Base-by-base conservation (phyloP, 345 rosid species). In the Melastoma malabathricum region DNA sequence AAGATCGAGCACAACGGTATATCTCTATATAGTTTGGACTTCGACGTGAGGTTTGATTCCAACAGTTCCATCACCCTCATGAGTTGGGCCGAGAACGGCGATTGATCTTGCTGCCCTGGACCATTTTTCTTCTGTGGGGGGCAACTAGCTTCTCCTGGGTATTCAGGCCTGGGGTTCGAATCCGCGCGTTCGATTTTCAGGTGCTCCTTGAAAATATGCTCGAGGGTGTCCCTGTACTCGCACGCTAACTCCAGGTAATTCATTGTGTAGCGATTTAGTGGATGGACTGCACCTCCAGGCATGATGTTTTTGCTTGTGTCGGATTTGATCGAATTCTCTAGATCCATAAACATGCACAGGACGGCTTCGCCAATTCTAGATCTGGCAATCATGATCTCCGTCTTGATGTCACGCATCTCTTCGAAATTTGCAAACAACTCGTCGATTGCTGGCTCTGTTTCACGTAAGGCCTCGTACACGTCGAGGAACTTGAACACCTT, bases 211-310 rank as follows among this genome's bases (percentile, higher is more conserved):
- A 86, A 90, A n/a, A 90, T 86, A 57, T 84, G 86, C 56, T 90
- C 98, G 18, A 86, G 58, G 0, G 98, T 82, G 22, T 70, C 74
- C 48, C 69, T 86, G 63, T 90, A 86, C 55, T 82, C 94, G 16
- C 96, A 82, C 0, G 89, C 70, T 31, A 75, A 74, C 57, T 78
- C 77, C 17, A 90, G 73, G 56, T 86, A 90, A 61, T 82, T 90
- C 86, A 90, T 64, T 0, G 84, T 82, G 81, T 90, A 90, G 57
- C 96, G 84, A 5, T 96, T 82, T 19, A 84, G 48, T 0, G 96
- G 98, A 54, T 90, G 98, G 27, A 86, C 92, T 0, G 96, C 94
- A 0, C 96, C 98, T 10, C 94, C 94, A 0, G 94, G 96, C 22
- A 86, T 34, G 41, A 34, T 34, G 12, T 76, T 86, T 59, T 72